Percentiles rank a stretch among this genome's conserved stretches.
phyloP scores from a whole-genome alignment of 495 filamentous ascomycete species.

The Penicillium bialowiezense region DNA sequence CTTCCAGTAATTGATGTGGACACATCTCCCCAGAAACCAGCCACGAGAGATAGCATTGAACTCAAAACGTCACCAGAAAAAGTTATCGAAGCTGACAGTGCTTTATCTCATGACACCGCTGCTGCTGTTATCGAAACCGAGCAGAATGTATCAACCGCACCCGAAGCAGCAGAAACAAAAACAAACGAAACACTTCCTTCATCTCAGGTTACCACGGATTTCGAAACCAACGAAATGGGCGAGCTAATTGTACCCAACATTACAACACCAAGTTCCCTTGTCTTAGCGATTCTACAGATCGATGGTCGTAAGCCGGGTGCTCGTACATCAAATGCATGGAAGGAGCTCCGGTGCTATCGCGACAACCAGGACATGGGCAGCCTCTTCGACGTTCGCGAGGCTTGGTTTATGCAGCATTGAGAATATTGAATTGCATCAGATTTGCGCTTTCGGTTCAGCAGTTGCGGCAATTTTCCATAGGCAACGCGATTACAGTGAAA shows the following conservation, averaged over 20 bases:
- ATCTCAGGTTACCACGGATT: background rate
- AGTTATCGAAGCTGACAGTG: background rate
- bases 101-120: background rate
- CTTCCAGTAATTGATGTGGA: background rate
- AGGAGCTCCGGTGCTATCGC: slow-evolving; percentile 46
- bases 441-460: background rate
- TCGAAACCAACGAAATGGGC: slow-evolving; percentile 3
- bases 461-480: background rate
- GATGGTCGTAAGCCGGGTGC: slow-evolving; percentile 33
- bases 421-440: slow-evolving; percentile 1
- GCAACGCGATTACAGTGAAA: background rate
- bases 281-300: slow-evolving; percentile 37
- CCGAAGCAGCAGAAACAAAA: background rate
- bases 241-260: slow-evolving; percentile 36
- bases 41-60: background rate
- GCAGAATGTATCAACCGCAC: background rate
- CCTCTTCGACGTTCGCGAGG: slow-evolving; percentile 52
- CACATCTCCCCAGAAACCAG: background rate
- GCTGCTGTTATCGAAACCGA: background rate
- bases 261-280: slow-evolving; percentile 26
- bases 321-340: slow-evolving; percentile 50
- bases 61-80: background rate
- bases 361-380: slow-evolving; percentile 56
- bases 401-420: slow-evolving; percentile 34
- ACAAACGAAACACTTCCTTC: background rate